These are phyloP conservation scores for Paramecium tetraurelia DNA, from an alignment of 73 alveolate genomes.

Conservation along the genomic window DNA sequence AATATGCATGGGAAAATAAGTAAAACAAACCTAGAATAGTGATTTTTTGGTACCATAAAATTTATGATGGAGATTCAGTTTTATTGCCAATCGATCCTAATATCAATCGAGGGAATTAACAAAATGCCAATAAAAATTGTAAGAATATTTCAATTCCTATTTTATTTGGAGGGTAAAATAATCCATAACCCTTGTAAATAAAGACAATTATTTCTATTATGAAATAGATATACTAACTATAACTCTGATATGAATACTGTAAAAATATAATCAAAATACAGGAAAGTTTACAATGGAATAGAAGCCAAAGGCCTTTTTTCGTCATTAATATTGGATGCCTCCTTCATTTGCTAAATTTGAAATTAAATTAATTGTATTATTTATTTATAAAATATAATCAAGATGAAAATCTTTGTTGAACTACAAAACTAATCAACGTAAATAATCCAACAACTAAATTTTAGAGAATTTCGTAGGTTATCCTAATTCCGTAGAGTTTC, in stretches of 20 bases:
- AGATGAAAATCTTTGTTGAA: slow-evolving; percentile 13
- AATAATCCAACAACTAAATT: neutral
- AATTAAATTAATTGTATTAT: neutral
- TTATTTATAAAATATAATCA: neutral
- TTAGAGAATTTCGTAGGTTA: neutral
- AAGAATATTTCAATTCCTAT: slow-evolving; percentile 32
- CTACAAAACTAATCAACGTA: neutral
- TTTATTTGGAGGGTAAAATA: slow-evolving; percentile 40
- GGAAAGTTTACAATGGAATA: slow-evolving; percentile 38
- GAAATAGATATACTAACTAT: slow-evolving; percentile 1
- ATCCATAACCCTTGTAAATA: slow-evolving; percentile 56
- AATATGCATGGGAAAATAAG: neutral
- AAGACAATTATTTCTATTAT: slow-evolving; percentile 36
- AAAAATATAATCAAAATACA: slow-evolving; percentile 47
- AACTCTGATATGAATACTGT: neutral
- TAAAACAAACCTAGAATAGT: neutral
- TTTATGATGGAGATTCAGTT: slow-evolving; percentile 50
- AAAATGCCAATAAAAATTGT: slow-evolving; percentile 31
- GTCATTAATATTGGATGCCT: neutral
- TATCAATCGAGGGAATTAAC: slow-evolving; percentile 42
- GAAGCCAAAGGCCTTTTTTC: slow-evolving; percentile 50
- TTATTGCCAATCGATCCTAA: slow-evolving; percentile 60
- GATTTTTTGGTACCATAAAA: neutral
- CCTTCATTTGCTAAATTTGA: neutral
- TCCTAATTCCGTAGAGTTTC: neutral